Evolutionary conservation across 1,284 basidiomycete species (phyloP).

Genomic region (Meira nashicola): DNA sequence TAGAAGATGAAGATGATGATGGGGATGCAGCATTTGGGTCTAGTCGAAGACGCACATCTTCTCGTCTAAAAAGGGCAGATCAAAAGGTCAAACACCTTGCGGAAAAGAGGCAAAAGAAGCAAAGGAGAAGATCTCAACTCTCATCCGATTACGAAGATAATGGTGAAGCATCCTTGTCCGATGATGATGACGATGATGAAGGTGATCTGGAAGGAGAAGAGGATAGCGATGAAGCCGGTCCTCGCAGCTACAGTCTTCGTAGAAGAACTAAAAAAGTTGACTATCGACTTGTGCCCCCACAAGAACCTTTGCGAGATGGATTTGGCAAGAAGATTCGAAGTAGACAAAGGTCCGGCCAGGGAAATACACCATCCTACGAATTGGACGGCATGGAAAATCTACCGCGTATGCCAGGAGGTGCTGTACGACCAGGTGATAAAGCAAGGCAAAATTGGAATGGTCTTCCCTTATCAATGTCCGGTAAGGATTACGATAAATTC

Average conservation of each 20-base stretch:
- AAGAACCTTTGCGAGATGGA: constrained; percentile 36
- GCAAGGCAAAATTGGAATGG: constrained; percentile 39
- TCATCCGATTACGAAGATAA: constrained; percentile 13
- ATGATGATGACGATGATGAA: constrained; percentile 35
- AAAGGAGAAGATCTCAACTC: not conserved
- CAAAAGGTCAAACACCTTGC: not conserved
- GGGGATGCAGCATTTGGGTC: not conserved
- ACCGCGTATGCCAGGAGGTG: not conserved
- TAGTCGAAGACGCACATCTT: not conserved
- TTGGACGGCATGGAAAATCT: constrained; percentile 7
- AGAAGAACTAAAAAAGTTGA: constrained; percentile 47
- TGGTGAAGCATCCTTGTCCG: constrained; percentile 15
- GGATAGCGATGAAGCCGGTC: constrained; percentile 14
- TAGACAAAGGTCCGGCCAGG: not conserved
- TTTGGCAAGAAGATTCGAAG: constrained; percentile 28
- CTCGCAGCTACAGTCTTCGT: constrained; percentile 34
- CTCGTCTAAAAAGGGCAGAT: not conserved
- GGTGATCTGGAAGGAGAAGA: constrained; percentile 30
- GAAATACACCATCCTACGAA: constrained; percentile 1
- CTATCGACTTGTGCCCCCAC: constrained; percentile 43
- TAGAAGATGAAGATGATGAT: constrained; percentile 13
- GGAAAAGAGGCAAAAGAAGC: not conserved
- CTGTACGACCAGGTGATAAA: constrained; percentile 16
- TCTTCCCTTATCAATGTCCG: constrained; percentile 42
- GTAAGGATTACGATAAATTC: constrained; percentile 45